Evolutionary conservation across 139 green algal genomes (phyloP).

Genomic region (Chlorella sp.): DNA sequence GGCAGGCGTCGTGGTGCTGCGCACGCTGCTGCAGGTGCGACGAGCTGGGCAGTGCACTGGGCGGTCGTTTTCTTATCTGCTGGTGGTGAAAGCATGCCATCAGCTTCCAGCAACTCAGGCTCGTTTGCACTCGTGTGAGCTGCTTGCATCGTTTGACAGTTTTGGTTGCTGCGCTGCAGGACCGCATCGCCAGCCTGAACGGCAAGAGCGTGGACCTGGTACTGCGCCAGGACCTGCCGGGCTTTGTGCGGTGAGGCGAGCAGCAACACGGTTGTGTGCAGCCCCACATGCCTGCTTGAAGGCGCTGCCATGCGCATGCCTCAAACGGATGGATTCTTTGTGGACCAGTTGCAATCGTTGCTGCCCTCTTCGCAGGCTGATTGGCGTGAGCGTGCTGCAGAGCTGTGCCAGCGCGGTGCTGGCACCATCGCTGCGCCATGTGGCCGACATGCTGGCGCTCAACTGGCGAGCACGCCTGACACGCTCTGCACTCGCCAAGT

Average conservation of each 20-base stretch:
- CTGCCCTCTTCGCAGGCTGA: too few species aligned
- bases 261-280: background rate
- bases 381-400: constrained; percentile 62
- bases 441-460: constrained; percentile 74
- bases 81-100: too few species aligned
- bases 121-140: too few species aligned
- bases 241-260: constrained; percentile 41
- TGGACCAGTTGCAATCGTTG: too few species aligned
- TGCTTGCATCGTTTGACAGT: too few species aligned
- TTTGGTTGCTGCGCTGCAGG: constrained; percentile 18
- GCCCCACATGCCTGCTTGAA: too few species aligned
- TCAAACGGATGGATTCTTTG: too few species aligned
- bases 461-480: constrained; percentile 72
- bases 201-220: constrained; percentile 76
- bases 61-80: too few species aligned
- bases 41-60: too few species aligned
- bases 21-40: constrained; percentile 62
- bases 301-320: too few species aligned
- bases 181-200: constrained; percentile 80
- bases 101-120: too few species aligned
- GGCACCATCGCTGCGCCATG: constrained; percentile 70
- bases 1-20: constrained; percentile 62
- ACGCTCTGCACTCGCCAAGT: constrained; percentile 49
- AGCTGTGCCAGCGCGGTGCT: constrained; percentile 69
- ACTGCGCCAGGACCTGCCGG: constrained; percentile 56